Base-by-base conservation (phyloP, 306 rosid genomes). In the Urtica urens region DNA sequence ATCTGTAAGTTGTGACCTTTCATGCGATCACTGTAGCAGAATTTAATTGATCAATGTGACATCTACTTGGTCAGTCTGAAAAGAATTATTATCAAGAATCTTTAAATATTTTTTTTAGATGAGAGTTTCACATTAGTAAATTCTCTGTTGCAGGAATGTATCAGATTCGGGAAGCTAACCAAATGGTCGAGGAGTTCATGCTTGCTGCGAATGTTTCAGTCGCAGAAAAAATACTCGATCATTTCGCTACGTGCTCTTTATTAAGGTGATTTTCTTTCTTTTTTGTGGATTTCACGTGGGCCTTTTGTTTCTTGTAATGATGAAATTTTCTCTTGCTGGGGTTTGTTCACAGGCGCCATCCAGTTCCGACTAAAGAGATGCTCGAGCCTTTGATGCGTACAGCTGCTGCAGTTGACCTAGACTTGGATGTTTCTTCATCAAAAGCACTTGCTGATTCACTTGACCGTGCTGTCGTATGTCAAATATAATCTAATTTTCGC, bases 131-230 rank as follows among this genome's bases (percentile, higher is more conserved):
- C 18, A 35, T 46, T 28, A n/a, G 49, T 60, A 28, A 46, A 21
- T 58, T 64, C 53, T 61, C 48, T 58, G 44, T 58, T n/a, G 43
- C 74, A 90, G 96, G 99, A 44, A 90, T 90, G 87, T 90, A 90
- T 70, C 96, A 90, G 73, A 90, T 90, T 59, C 77, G 94, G 57
- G 99, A 90, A 76, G 94, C 99, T 60, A 90, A 90, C 63, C 96
- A 90, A 77, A 85, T 90, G 99, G 96, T 90, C 49, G 99, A 90
- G 83, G 99, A 90, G 81, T 90, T 90, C 70, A 90, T 90, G 99
- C 99, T 90, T 75, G 87, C 99, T 30, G 99, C 99, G 55, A 85
- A 90, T 63, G 81, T 90, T 66, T 79, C 99, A 3, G 96, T 90
- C 43, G 94, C 99, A 7, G 75, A 77, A 63, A 82, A 85, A 63